Conservation (phyloP, 2,329 filamentous ascomycete genomes). For the Paecilomyces sp. region DNA sequence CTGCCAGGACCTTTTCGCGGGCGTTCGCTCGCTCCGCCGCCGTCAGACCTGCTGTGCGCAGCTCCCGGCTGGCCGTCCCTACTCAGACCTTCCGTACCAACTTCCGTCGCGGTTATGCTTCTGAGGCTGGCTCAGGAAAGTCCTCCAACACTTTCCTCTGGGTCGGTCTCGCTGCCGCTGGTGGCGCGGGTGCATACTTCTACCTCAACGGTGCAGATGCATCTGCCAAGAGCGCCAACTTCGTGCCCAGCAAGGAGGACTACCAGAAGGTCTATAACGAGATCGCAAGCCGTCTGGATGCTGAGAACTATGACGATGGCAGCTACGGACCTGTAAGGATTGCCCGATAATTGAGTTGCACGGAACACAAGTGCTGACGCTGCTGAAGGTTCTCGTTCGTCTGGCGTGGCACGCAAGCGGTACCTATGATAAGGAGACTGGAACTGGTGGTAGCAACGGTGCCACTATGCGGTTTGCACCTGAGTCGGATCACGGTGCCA, state of each 20-base stretch:
- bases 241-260: slow-evolving; percentile 72
- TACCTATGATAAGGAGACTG: slow-evolving; percentile 82
- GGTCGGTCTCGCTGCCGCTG: slow-evolving; percentile 52
- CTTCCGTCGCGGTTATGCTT: slow-evolving; percentile 73
- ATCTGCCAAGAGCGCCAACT: slow-evolving; percentile 48
- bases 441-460: slow-evolving; percentile 89
- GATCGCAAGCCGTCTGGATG: slow-evolving; percentile 70
- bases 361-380: slow-evolving; percentile 1
- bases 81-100: slow-evolving; percentile 67
- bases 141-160: slow-evolving; percentile 49
- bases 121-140: slow-evolving; percentile 51
- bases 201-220: slow-evolving; percentile 47
- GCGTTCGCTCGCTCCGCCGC: slow-evolving; percentile 36
- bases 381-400: slow-evolving; percentile 60
- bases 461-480: slow-evolving; percentile 94
- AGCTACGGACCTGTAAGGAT: slow-evolving; percentile 72
- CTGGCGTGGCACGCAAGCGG: slow-evolving; percentile 92
- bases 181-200: slow-evolving; percentile 61
- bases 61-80: slow-evolving; percentile 50
- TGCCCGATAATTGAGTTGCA: neutral
- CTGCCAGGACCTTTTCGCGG: slow-evolving; percentile 35
- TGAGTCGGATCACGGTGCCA: slow-evolving; percentile 85
- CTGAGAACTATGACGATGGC: slow-evolving; percentile 94
- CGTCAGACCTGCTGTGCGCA: slow-evolving; percentile 41
- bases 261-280: slow-evolving; percentile 94